phyloP scores from a whole-genome alignment of 2,329 filamentous ascomycete genomes.

The Setomelanomma holmii region DNA sequence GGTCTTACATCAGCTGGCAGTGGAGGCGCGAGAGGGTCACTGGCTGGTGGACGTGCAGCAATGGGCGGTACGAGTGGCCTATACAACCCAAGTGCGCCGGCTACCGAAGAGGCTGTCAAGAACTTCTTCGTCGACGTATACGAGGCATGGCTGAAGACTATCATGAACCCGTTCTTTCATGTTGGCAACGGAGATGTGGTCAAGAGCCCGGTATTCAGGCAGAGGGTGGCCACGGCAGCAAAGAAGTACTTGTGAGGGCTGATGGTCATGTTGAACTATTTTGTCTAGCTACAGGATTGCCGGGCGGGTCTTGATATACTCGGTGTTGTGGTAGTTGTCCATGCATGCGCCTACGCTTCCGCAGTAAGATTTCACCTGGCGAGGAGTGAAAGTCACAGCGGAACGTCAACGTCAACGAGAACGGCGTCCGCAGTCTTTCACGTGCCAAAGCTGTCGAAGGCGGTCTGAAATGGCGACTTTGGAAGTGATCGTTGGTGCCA shows the following conservation, averaged over 20 bases:
- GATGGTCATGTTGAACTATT: too few relatives aligned
- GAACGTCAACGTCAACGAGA: too few relatives aligned
- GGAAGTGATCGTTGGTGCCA: too few relatives aligned
- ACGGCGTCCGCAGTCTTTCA: too few relatives aligned
- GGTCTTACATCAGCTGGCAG: conserved; percentile 26
- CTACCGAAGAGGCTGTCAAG: conserved; percentile 93
- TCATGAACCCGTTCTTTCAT: conserved; percentile 96
- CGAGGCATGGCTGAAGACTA: conserved; percentile 94
- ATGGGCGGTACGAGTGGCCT: conserved; percentile 48
- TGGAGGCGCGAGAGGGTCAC: conserved; percentile 35
- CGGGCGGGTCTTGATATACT: too few relatives aligned
- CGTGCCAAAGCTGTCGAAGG: too few relatives aligned
- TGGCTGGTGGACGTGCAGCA: conserved; percentile 39
- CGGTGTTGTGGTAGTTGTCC: too few relatives aligned
- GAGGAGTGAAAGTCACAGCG: too few relatives aligned
- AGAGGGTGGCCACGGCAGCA: conserved; percentile 82
- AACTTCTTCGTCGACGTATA: conserved; percentile 96
- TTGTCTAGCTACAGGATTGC: too few relatives aligned
- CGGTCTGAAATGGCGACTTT: too few relatives aligned
- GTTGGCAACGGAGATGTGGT: conserved; percentile 86
- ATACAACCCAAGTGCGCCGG: conserved; percentile 83
- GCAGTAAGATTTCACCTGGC: too few relatives aligned
- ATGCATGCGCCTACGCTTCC: too few relatives aligned
- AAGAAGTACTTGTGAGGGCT: conserved; percentile 89
- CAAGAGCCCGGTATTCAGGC: conserved; percentile 83